Conservation (phyloP, 1,139 yeast genomes). For the Suhomyces chickasaworum region DNA sequence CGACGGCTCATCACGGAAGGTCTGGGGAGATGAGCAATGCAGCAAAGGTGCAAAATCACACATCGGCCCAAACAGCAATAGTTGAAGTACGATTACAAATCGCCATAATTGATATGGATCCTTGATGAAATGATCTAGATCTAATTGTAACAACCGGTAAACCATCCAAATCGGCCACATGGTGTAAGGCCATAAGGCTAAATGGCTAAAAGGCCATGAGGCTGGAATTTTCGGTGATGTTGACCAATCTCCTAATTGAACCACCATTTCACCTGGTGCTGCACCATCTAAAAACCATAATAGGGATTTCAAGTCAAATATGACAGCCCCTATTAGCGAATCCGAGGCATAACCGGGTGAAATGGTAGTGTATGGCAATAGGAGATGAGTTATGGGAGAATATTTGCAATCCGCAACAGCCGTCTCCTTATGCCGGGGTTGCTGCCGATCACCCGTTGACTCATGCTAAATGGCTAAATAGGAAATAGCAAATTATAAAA, state of each 20-base stretch:
- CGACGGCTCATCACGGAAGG: not conserved
- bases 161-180: no score
- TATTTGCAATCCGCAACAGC: not conserved
- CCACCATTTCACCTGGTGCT: not conserved
- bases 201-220: no score
- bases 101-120: no score
- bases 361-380: not conserved
- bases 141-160: no score
- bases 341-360: not conserved
- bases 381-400: no score
- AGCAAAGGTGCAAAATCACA: not conserved
- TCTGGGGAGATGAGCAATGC: not conserved
- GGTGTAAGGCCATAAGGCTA: no score
- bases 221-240: no score
- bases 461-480: no score
- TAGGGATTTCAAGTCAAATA: not conserved
- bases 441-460: constrained; percentile 1
- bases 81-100: not conserved
- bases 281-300: not conserved
- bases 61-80: not conserved
- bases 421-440: constrained; percentile 3
- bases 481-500: not conserved
- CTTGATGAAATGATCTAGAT: no score
- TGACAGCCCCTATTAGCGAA: constrained; percentile 3
- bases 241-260: no score